Evolutionary conservation across 257 asterid species (phyloP), one percentile per base, ranked within the genome.

Genomic region (Solanum sejunctum): DNA sequence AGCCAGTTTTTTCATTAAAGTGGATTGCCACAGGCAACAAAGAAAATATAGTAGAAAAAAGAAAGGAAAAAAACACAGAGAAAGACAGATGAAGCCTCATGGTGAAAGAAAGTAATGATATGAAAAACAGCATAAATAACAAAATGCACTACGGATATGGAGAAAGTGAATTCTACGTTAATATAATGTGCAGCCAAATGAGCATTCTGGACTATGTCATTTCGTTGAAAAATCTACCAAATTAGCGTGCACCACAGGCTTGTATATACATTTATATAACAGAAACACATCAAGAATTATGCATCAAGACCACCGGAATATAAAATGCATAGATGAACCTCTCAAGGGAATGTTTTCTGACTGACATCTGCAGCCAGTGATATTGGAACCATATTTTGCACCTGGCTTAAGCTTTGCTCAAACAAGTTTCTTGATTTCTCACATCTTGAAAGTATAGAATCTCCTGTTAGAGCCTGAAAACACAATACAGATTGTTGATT

Each of bases 401-500:
- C 81, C 84, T 91, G 94, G 88, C 90, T 36, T 81, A 97, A 92
- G 91, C 95, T 92, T 90, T 89, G 97, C 86, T 88, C 93, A 88
- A 95, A 87, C 83, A 92, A 81, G 80, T 85, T 89, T 86, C 89
- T 88, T 11, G 98, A 89, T 82, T 85, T 95, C 83, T 85, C 87
- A 87, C 98, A 95, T 89, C 96, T 91, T n/a, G 95, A 87, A 45
- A 94, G 88, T 82, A 94, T 86, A 79, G 87, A 88, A 66, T 94
- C 95, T 82, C 98, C 98, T 17, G 98, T 97, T 61, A 95, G 91
- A 70, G 96, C 97, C 99, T 97, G 93, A 75, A 79, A 70, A 84
- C 55, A 84, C 51, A n/a, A 41, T 64, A 51, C 63, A 67, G 45
- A 80, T 15, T 51, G 47, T 9, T 77, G 43, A 23, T 49, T 21